phyloP scores from a whole-genome alignment of 805 yeast genomes.

The Candida manassasensis region DNA sequence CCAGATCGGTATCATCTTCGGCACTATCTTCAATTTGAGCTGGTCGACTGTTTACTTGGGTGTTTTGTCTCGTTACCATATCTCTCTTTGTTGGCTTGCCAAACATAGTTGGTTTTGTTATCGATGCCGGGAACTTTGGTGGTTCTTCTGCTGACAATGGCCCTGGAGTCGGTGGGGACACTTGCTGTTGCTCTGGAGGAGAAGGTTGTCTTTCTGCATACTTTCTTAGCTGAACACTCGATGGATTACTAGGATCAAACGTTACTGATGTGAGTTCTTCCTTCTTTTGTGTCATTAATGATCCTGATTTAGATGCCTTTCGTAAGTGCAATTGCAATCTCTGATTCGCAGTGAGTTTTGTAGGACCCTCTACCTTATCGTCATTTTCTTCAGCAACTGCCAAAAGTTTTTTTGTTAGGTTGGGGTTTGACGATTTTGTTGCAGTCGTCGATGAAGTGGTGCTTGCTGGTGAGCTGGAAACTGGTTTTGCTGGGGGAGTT shows the following conservation, averaged over 20 bases:
- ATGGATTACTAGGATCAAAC: constrained; percentile 37
- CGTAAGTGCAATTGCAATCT: constrained; percentile 35
- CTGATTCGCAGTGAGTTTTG: constrained; percentile 33
- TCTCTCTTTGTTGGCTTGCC: constrained; percentile 13
- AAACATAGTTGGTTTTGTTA: constrained; percentile 6
- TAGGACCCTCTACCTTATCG: neutral
- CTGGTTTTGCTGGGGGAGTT: constrained; percentile 2
- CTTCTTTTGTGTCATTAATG: constrained; percentile 34
- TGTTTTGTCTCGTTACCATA: constrained; percentile 24
- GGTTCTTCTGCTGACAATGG: constrained; percentile 2
- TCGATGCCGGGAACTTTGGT: neutral
- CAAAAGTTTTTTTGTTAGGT: constrained; percentile 12
- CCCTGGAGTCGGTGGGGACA: neutral
- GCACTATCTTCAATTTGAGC: constrained; percentile 11
- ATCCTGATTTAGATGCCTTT: constrained; percentile 34
- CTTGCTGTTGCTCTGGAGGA: constrained; percentile 1
- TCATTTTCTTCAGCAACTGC: constrained; percentile 17
- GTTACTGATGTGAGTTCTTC: constrained; percentile 32
- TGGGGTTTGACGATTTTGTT: constrained; percentile 10
- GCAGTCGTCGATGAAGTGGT: constrained; percentile 8
- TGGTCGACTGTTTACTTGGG: constrained; percentile 26
- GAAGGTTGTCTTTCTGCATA: constrained; percentile 11
- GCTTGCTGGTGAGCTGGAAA: constrained; percentile 3
- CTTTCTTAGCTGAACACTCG: constrained; percentile 14
- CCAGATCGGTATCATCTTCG: constrained; percentile 1